A percentile compares a stretch with the other conserved stretches of the same genome.
Conservation (phyloP, 495 filamentous ascomycete genomes). For the Lasiosphaeria hispida region DNA sequence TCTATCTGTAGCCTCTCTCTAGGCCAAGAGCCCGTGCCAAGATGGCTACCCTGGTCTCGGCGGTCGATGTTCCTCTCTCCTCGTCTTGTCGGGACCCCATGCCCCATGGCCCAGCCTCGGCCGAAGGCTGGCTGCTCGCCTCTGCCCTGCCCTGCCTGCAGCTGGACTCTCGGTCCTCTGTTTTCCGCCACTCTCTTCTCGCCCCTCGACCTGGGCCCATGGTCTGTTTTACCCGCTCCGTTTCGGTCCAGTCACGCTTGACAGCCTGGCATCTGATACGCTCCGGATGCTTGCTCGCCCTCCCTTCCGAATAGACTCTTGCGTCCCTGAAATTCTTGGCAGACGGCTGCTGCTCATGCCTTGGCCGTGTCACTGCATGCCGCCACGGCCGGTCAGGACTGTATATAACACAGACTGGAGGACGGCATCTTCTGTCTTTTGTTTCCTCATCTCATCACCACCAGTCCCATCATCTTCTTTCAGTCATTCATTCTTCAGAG, state of each 20-base stretch:
- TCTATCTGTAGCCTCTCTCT: slow-evolving; percentile 4
- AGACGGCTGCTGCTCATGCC: slow-evolving; percentile 36
- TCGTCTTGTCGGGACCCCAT: no score
- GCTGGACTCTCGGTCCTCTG: slow-evolving; percentile 17
- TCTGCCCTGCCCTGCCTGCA: not conserved
- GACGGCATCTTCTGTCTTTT: slow-evolving; percentile 24
- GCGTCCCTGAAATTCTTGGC: slow-evolving; percentile 39
- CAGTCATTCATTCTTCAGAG: slow-evolving; percentile 52
- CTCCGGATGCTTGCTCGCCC: slow-evolving; percentile 41
- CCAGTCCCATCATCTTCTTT: slow-evolving; percentile 30
- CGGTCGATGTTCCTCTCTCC: not conserved
- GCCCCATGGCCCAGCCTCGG: no score
- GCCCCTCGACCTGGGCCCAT: slow-evolving; percentile 21
- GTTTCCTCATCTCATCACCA: slow-evolving; percentile 41
- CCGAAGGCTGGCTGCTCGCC: no score
- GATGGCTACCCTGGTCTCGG: slow-evolving; percentile 6
- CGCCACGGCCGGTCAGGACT: slow-evolving; percentile 15
- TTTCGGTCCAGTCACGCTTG: slow-evolving; percentile 35
- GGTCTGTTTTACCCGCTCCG: slow-evolving; percentile 41
- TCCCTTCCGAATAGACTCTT: slow-evolving; percentile 40
- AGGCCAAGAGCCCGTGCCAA: not conserved
- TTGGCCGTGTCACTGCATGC: slow-evolving; percentile 27
- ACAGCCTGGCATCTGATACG: slow-evolving; percentile 45
- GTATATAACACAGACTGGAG: slow-evolving; percentile 42
- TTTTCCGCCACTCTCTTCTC: slow-evolving; percentile 20